phyloP scores from a whole-genome alignment of 2,329 filamentous ascomycete genomes.

The Phoma herbarum region DNA sequence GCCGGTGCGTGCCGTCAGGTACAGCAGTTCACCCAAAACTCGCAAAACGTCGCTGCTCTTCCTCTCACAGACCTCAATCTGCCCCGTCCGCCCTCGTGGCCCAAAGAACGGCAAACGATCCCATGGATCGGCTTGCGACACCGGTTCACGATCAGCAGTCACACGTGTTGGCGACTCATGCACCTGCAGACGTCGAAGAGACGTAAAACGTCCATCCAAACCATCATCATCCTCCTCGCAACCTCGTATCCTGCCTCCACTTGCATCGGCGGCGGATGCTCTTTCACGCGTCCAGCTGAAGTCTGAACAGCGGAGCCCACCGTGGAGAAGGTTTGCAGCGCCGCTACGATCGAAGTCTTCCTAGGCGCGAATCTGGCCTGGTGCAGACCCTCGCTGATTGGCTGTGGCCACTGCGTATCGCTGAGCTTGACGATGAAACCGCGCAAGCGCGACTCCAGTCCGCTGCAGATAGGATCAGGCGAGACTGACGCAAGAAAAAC shows the following conservation, averaged over 20 bases:
- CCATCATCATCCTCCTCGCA: neutral
- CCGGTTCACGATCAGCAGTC: slow-evolving; percentile 8
- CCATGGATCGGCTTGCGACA: neutral
- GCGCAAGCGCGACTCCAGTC: slow-evolving; percentile 1
- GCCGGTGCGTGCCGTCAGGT: slow-evolving; percentile 11
- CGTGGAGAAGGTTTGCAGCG: slow-evolving; percentile 3
- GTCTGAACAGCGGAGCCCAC: slow-evolving; percentile 3
- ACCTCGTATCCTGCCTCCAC: neutral
- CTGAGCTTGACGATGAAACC: neutral
- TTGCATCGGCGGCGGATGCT: slow-evolving; percentile 1
- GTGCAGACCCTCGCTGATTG: slow-evolving; percentile 2
- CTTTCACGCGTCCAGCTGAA: neutral
- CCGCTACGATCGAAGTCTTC: slow-evolving; percentile 2
- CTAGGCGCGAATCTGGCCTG: slow-evolving; percentile 8
- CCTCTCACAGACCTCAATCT: slow-evolving; percentile 3
- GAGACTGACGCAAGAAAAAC: slow-evolving; percentile 6
- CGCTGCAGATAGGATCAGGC: neutral
- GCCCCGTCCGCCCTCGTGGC: slow-evolving; percentile 3
- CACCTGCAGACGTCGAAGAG: slow-evolving; percentile 1
- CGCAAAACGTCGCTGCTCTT: slow-evolving; percentile 1
- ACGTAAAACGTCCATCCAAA: slow-evolving; percentile 4
- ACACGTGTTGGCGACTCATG: slow-evolving; percentile 4
- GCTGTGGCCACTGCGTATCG: neutral
- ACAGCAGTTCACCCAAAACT: slow-evolving; percentile 14
- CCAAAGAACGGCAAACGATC: neutral